Percentiles rank a stretch among this genome's conserved stretches.
Evolutionary conservation across 768 basidiomycete species (phyloP).

Genomic region (Russula abietina): DNA sequence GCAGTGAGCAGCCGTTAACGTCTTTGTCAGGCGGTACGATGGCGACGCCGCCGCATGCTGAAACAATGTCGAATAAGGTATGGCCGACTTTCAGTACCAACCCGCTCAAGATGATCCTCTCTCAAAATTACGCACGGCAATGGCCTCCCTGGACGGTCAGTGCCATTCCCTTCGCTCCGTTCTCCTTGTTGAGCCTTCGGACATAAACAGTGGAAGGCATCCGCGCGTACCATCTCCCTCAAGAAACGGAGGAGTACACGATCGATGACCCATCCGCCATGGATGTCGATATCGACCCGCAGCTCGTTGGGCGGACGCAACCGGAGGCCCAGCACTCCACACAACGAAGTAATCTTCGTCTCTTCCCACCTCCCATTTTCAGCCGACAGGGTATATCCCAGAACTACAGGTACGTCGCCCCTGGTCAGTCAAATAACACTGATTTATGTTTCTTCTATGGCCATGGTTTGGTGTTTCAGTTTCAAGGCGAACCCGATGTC

Average conservation of each 20-base stretch:
- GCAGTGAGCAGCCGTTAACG: conserved; percentile 50
- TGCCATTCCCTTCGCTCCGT: background rate
- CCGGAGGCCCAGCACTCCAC: conserved; percentile 20
- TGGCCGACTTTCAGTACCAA: conserved; percentile 91
- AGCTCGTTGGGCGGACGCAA: conserved; percentile 26
- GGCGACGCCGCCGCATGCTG: background rate
- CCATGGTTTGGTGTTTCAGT: conserved; percentile 33
- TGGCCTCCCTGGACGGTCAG: conserved; percentile 81
- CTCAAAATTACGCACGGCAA: conserved; percentile 58
- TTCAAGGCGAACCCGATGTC: conserved; percentile 77
- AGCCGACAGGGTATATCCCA: conserved; percentile 74
- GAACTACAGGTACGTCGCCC: conserved; percentile 60
- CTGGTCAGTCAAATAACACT: background rate
- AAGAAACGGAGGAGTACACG: conserved; percentile 60
- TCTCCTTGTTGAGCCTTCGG: background rate
- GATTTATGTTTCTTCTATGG: background rate
- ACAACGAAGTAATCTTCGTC: conserved; percentile 54
- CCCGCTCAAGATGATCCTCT: conserved; percentile 69
- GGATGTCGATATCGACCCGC: conserved; percentile 46
- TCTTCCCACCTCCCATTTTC: conserved; percentile 88
- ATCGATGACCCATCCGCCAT: conserved; percentile 33
- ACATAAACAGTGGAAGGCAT: conserved; percentile 64
- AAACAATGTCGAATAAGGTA: conserved; percentile 44
- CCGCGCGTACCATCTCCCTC: conserved; percentile 59
- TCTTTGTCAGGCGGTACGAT: background rate